Evolutionary conservation across 495 filamentous ascomycete species (phyloP).

Genomic region (Neurospora sp.): DNA sequence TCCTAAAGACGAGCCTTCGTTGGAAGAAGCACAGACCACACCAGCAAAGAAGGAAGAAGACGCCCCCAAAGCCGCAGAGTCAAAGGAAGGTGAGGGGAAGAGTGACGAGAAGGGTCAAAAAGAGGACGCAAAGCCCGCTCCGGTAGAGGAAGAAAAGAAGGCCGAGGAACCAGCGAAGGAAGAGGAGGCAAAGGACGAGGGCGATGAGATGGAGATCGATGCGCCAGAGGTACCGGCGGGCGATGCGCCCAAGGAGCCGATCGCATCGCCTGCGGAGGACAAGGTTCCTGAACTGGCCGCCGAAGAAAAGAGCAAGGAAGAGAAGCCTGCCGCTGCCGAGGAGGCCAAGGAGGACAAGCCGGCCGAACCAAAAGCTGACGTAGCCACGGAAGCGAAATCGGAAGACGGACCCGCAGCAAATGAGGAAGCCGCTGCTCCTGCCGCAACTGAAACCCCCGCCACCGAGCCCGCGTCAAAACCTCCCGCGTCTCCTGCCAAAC

Average conservation of each 20-base stretch:
- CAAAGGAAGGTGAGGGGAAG: neutral
- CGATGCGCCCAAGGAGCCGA: neutral
- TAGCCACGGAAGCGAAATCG: constrained; percentile 3
- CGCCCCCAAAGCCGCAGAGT: neutral
- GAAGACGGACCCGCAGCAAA: constrained; percentile 12
- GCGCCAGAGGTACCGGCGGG: neutral
- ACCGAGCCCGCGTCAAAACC: neutral
- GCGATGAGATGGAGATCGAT: neutral
- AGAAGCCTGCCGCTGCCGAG: constrained; percentile 11
- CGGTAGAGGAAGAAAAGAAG: neutral
- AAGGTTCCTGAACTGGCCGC: neutral
- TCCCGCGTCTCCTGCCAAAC: neutral
- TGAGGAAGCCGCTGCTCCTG: neutral
- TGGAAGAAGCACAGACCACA: neutral
- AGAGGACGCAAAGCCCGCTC: neutral
- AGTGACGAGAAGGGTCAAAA: neutral
- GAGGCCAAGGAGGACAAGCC: constrained; percentile 9
- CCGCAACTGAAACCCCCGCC: neutral
- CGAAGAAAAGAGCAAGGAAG: constrained; percentile 1
- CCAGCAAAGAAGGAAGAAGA: neutral
- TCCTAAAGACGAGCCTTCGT: neutral
- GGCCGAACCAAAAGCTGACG: constrained; percentile 3
- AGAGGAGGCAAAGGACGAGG: neutral
- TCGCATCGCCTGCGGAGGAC: neutral
- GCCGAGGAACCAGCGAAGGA: neutral